Base-by-base conservation (phyloP, 2,329 filamentous ascomycete genomes). In the Trichoderma atroviride region DNA sequence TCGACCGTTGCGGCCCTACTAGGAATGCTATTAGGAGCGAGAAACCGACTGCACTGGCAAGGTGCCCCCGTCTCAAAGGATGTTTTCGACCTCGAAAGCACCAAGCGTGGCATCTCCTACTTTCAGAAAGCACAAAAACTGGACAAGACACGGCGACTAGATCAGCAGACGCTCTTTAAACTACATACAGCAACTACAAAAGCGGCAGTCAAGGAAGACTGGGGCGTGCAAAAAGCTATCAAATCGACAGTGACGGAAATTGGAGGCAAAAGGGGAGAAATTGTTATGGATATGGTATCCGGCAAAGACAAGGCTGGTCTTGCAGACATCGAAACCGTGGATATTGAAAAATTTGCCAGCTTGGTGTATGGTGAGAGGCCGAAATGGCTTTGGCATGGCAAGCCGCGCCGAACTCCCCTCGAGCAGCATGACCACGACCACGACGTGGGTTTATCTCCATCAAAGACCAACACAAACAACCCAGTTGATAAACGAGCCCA, bases 321-420 rank as follows among this genome's bases (percentile, higher is more conserved):
- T 73, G 92, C 92, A 4, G 95, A 97, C 74, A 90, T 97, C 43
- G 96, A 99, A 81, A 98, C 94, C 0, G 84, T 93, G 11, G 94
- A 98, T 75, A 89, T 97, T 66, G 94, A 97, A 74, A 89, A 86
- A 57, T 97, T 98, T 73, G 86, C 93, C 60, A 89, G 89, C 70
- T 84, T 97, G 31, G 88, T 91, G 0, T 91, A 90, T 71, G 95
- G 96, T 40, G 92, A 96, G 77, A 88, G 92, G 68, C 86, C 92
- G 19, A 97, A 97, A 78, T 98, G 94, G 93, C 85, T 99, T 2
- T 99, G 96, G 96, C 87, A 92, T 71, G 96, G 95, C 19, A 98
- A 97, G 78, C 87, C 92, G 47, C 89, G 91, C 71, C 93, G 95
- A 76, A 86, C 82, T 3, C 78, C 79, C 2, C 75, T 79, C 2